Evolutionary conservation across 495 filamentous ascomycete species (phyloP).

Genomic region (Penicillium lividum): DNA sequence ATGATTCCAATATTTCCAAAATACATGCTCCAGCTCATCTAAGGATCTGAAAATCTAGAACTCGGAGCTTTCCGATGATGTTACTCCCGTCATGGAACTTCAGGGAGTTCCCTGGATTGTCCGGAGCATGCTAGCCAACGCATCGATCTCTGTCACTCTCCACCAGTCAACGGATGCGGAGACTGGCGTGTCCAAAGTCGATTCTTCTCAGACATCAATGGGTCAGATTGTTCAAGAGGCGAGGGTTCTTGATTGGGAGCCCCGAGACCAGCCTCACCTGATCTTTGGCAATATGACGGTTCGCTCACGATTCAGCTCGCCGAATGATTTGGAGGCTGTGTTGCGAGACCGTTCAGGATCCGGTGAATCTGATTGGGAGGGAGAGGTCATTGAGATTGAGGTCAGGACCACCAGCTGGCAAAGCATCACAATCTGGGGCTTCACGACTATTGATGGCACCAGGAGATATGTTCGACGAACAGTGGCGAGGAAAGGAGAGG

Average conservation of each 20-base stretch:
- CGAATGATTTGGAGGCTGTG: not conserved
- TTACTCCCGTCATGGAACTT: not conserved
- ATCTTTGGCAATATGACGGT: not conserved
- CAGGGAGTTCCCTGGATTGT: not conserved
- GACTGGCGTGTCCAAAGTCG: not conserved
- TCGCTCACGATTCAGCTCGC: not conserved
- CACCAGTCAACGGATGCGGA: not conserved
- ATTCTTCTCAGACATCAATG: not conserved
- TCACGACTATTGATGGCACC: not conserved
- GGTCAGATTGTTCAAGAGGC: not conserved
- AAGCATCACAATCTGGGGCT: not conserved
- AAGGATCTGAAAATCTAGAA: not conserved
- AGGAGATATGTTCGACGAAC: not conserved
- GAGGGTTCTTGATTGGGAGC: not conserved
- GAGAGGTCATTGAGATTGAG: not conserved
- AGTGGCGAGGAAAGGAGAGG: not conserved
- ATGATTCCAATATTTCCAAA: not conserved
- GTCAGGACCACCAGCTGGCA: not conserved
- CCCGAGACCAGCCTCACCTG: not conserved
- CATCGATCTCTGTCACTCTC: not conserved
- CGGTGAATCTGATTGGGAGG: not conserved
- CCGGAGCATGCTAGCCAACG: not conserved
- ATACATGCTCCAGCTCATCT: no score
- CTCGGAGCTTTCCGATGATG: slow-evolving; percentile 1
- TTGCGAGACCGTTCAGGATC: not conserved